These are phyloP conservation scores for Penicillium frequentans DNA, from an alignment of 2,329 filamentous ascomycete genomes.

Conservation along the genomic window DNA sequence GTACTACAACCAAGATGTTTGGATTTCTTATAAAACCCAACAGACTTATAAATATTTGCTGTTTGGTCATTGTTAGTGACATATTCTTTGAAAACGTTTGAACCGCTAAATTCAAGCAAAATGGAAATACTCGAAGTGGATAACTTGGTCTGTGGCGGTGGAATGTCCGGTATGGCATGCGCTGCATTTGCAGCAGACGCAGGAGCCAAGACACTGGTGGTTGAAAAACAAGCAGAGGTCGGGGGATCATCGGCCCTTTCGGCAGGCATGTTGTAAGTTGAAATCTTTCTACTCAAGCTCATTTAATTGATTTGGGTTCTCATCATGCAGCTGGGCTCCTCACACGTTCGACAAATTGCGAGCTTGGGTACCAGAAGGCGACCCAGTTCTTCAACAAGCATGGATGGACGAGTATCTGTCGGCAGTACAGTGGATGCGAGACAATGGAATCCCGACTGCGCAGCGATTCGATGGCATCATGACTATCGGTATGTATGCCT, in stretches of 20 bases:
- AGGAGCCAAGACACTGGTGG: constrained; percentile 24
- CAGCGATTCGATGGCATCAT: constrained; percentile 29
- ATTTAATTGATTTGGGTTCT: neutral
- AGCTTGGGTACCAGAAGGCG: constrained; percentile 26
- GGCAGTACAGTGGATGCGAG: constrained; percentile 31
- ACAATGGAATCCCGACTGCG: constrained; percentile 24
- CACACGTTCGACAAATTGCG: constrained; percentile 22
- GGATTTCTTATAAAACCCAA: neutral
- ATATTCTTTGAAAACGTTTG: neutral
- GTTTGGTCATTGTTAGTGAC: neutral
- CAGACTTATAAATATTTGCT: neutral
- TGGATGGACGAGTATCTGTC: constrained; percentile 28
- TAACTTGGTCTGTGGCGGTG: constrained; percentile 28
- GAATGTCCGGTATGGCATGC: constrained; percentile 31
- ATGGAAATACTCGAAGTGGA: constrained; percentile 25
- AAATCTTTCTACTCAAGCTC: too few species aligned
- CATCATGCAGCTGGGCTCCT: constrained; percentile 23
- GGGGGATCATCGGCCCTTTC: constrained; percentile 28
- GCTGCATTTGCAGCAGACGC: constrained; percentile 26
- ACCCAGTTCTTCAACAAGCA: constrained; percentile 22
- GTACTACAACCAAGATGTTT: neutral
- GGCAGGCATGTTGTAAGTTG: constrained; percentile 30
- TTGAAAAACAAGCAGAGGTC: constrained; percentile 25
- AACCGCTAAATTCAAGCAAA: neutral
- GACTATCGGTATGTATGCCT: constrained; percentile 23